phyloP scores from a whole-genome alignment of 2,329 filamentous ascomycete genomes.

The Colletotrichum somersetense region DNA sequence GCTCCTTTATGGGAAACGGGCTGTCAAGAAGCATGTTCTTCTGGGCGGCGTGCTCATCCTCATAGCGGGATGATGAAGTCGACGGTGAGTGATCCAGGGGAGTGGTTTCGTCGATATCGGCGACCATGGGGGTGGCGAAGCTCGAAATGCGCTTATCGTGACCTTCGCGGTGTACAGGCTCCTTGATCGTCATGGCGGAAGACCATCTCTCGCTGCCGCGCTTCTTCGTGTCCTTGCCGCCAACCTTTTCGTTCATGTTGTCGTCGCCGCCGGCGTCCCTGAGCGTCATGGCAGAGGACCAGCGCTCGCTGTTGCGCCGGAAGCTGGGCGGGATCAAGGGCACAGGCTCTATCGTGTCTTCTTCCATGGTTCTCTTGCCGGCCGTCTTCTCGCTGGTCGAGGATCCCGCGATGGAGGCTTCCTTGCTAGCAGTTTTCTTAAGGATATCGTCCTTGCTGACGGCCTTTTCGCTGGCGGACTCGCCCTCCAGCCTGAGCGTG shows the following conservation, averaged over 20 bases:
- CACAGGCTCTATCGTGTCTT: slow-evolving; percentile 33
- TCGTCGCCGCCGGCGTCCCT: slow-evolving; percentile 28
- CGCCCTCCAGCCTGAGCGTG: slow-evolving; percentile 37
- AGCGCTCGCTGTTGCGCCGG: slow-evolving; percentile 34
- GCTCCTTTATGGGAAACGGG: slow-evolving; percentile 35
- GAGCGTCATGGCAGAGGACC: slow-evolving; percentile 38
- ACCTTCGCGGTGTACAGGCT: slow-evolving; percentile 20
- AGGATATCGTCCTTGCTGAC: slow-evolving; percentile 34
- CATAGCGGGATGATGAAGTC: slow-evolving; percentile 30
- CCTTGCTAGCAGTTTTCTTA: slow-evolving; percentile 36
- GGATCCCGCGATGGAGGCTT: slow-evolving; percentile 34
- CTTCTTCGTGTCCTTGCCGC: slow-evolving; percentile 29
- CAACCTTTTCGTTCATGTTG: slow-evolving; percentile 27
- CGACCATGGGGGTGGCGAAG: slow-evolving; percentile 33
- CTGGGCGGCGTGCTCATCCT: slow-evolving; percentile 22
- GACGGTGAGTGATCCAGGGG: slow-evolving; percentile 12
- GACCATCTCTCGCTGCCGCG: slow-evolving; percentile 37
- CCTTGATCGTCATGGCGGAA: slow-evolving; percentile 33
- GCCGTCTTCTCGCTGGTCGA: slow-evolving; percentile 36
- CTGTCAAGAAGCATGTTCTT: slow-evolving; percentile 31
- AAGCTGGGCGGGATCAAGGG: slow-evolving; percentile 38
- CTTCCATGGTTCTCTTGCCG: slow-evolving; percentile 28
- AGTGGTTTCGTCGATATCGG: slow-evolving; percentile 30
- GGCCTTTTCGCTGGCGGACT: slow-evolving; percentile 38
- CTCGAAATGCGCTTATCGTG: slow-evolving; percentile 34